Base-by-base conservation (phyloP, 2,329 filamentous ascomycete species). In the Ceratocystis huliohia region DNA sequence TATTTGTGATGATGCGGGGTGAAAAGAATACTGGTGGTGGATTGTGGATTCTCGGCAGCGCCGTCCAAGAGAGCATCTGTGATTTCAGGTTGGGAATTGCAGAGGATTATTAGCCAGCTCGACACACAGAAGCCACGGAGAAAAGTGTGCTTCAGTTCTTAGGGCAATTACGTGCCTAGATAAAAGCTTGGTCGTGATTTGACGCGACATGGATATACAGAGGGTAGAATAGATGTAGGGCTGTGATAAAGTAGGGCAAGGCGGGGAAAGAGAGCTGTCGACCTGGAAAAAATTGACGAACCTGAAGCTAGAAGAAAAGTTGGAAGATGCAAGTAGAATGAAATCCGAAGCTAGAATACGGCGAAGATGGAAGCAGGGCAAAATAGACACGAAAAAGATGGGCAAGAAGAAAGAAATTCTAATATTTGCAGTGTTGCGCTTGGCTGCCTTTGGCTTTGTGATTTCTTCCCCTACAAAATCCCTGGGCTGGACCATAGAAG, bases 1-100 rank as follows among this genome's bases (percentile, higher is more conserved):
- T 25, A 65, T 37, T 65, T 13, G 68, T 64, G 68, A 65, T 33
- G 65, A 68, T 67, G 63, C 64, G 64, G 64, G 64, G 64, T 61
- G 64, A 28, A 59, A 33, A 33, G 53, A 59, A 59, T 30, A 57
- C 10, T 41, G 10, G 37, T 41, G 25, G 48, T 59, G 56, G 56
- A 25, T 17, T 33, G 56, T 59, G 56, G 56, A 13, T 22, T 59
- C 48, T n/a, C 17, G 6, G n/a, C n/a, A 33, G 53, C 22, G 53
- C 33, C 13, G 50, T 33, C 30, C 37, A 20, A 25, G 25, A 8
- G 20, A 41, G 17, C 15, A 53, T 37, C 46, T 48, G 15, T 50
- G 63, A 15, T 28, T 17, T 13, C 37, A 48, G 25, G 22, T 25
- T 20, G 20, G 10, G 48, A 25, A 20, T 13, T 53, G 48, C 13